Evolutionary conservation across 2,329 filamentous ascomycete genomes (phyloP).

Genomic region (Thermoascus crustaceus): DNA sequence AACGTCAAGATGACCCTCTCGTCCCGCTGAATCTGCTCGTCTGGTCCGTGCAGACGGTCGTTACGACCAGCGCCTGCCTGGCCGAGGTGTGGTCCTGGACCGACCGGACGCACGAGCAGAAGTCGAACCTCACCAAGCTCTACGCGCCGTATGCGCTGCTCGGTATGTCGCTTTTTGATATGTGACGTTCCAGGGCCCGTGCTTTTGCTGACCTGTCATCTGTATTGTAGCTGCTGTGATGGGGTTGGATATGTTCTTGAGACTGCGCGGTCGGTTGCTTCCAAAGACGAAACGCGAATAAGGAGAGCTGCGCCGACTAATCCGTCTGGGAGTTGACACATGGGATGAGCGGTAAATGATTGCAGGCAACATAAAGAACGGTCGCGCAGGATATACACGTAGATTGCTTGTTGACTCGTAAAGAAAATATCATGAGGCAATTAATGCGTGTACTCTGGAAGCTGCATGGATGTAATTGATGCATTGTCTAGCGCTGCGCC

Average conservation of each 20-base stretch:
- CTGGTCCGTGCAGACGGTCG: conserved; percentile 50
- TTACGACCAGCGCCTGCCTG: conserved; percentile 57
- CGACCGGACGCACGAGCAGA: conserved; percentile 38
- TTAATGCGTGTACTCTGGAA: too few species aligned
- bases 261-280: conserved; percentile 21
- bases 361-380: too few species aligned
- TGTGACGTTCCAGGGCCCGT: background rate
- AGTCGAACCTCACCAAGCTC: conserved; percentile 42
- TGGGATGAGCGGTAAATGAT: too few species aligned
- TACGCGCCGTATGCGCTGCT: conserved; percentile 52
- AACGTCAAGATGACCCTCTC: conserved; percentile 44
- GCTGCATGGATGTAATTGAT: too few species aligned
- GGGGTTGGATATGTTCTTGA: conserved; percentile 30
- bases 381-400: too few species aligned
- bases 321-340: too few species aligned
- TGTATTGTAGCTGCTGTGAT: conserved; percentile 26
- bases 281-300: conserved; percentile 24
- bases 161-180: conserved; percentile 34
- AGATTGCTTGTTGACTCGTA: too few species aligned
- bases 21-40: conserved; percentile 53
- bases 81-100: conserved; percentile 53
- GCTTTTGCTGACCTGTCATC: conserved; percentile 1
- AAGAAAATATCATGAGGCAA: too few species aligned
- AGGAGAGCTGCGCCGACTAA: too few species aligned
- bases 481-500: too few species aligned